Conservation (phyloP, 192 early-diverging fungal genomes). For the Coemansia sp. region DNA sequence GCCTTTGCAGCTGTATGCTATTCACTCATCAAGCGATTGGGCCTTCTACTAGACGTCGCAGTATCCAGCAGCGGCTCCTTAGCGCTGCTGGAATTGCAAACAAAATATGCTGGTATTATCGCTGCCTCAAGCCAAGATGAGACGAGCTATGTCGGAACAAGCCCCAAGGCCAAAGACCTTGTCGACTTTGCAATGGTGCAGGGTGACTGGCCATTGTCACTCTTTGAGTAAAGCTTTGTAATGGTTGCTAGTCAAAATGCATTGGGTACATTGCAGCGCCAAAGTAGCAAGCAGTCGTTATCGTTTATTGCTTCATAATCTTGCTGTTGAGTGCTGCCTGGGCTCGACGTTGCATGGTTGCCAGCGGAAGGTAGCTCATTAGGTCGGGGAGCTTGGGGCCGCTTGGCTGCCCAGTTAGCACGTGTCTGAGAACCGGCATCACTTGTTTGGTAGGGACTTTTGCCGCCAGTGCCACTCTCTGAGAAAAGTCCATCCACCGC, state of each 20-base stretch:
- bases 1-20: constrained; percentile 15
- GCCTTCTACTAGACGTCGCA: constrained; percentile 12
- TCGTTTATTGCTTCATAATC: not conserved
- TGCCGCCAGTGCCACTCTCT: constrained; percentile 44
- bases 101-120: not conserved
- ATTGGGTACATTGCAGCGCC: too few species aligned
- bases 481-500: constrained; percentile 24
- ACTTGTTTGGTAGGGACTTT: constrained; percentile 49
- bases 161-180: not conserved
- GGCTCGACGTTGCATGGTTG: constrained; percentile 12
- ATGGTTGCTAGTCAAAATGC: too few species aligned
- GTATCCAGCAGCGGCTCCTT: not conserved
- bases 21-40: constrained; percentile 18
- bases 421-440: constrained; percentile 66
- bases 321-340: not conserved
- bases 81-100: not conserved
- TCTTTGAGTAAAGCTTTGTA: not conserved
- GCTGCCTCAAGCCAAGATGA: not conserved
- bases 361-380: constrained; percentile 18
- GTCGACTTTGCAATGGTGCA: constrained; percentile 10
- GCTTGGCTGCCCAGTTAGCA: constrained; percentile 57
- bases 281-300: not conserved
- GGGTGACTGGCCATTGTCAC: not conserved
- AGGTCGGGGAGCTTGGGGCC: constrained; percentile 44
- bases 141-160: not conserved